Percentiles rank a stretch among this genome's conserved stretches.
Conservation (phyloP, 2,329 filamentous ascomycete genomes). For the Phaeoacremonium minimum region DNA sequence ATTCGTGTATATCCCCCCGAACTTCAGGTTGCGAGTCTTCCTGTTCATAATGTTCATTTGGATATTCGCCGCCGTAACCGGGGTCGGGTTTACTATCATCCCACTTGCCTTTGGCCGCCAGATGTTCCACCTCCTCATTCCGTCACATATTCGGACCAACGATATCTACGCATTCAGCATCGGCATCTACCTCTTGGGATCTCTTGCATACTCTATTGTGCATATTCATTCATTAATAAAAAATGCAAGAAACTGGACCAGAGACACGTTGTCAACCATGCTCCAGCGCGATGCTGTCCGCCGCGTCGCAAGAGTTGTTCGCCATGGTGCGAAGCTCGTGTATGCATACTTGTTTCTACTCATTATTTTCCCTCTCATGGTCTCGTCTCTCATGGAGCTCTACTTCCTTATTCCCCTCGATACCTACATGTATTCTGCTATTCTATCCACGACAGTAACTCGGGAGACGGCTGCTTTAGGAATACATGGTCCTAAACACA, state of each 20-base stretch:
- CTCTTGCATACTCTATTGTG: constrained; percentile 56
- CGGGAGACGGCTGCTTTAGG: constrained; percentile 16
- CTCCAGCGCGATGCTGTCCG: constrained; percentile 23
- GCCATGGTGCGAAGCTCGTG: constrained; percentile 41
- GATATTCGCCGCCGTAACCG: constrained; percentile 86
- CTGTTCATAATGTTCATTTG: constrained; percentile 88
- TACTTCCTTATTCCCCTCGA: constrained; percentile 86
- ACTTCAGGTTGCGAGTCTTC: constrained; percentile 75
- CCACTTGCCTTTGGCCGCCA: constrained; percentile 81
- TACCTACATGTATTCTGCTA: constrained; percentile 58
- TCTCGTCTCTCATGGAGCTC: constrained; percentile 77
- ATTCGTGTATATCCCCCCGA: constrained; percentile 77
- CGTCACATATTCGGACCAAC: constrained; percentile 71
- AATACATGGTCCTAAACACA: constrained; percentile 47
- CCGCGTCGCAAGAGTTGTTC: constrained; percentile 19
- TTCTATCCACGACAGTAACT: constrained; percentile 12
- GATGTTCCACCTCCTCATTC: constrained; percentile 71
- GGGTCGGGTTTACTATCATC: constrained; percentile 78
- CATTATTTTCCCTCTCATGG: constrained; percentile 75
- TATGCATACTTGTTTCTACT: constrained; percentile 76
- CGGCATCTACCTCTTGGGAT: constrained; percentile 77
- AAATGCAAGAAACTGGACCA: constrained; percentile 24
- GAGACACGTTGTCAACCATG: constrained; percentile 16
- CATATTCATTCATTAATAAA: constrained; percentile 38
- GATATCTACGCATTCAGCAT: constrained; percentile 96